These are phyloP conservation scores for Rhizodiscina lignyota DNA, from an alignment of 495 filamentous ascomycete genomes.

Conservation along the genomic window DNA sequence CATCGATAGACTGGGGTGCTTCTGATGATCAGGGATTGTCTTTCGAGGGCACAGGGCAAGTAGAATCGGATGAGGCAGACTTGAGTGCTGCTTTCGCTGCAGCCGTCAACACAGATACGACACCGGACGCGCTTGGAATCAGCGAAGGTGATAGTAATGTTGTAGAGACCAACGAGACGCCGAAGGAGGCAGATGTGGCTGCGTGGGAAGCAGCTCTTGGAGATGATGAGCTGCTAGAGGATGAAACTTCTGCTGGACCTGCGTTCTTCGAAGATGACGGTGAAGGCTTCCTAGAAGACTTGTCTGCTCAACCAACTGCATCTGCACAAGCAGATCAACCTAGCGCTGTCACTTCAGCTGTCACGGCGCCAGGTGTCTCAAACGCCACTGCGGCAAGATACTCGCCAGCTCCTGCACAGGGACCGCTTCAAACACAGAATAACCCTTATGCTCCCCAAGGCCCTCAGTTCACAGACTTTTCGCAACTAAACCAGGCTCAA, in stretches of 20 bases:
- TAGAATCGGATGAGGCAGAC: too few relatives aligned
- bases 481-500: slow-evolving; percentile 5
- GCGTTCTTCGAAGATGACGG: slow-evolving; percentile 53
- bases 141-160: too few relatives aligned
- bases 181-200: slow-evolving; percentile 41
- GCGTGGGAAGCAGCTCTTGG: slow-evolving; percentile 72
- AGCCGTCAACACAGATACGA: too few relatives aligned
- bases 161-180: too few relatives aligned
- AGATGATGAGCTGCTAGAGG: slow-evolving; percentile 60
- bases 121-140: too few relatives aligned
- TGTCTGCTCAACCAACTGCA: slow-evolving; percentile 1
- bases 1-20: slow-evolving; percentile 10
- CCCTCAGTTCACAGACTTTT: slow-evolving; percentile 16
- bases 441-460: slow-evolving; percentile 5
- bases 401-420: slow-evolving; percentile 3
- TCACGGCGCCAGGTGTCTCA: not conserved
- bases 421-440: slow-evolving; percentile 1
- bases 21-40: slow-evolving; percentile 7
- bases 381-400: not conserved
- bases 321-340: slow-evolving; percentile 1
- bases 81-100: too few relatives aligned
- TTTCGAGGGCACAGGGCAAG: too few relatives aligned
- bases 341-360: not conserved
- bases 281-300: slow-evolving; percentile 54
- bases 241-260: slow-evolving; percentile 35